These are phyloP conservation scores for Carex myosuroides DNA, from an alignment of 176 grass and related monocot genomes.

Conservation along the genomic window DNA sequence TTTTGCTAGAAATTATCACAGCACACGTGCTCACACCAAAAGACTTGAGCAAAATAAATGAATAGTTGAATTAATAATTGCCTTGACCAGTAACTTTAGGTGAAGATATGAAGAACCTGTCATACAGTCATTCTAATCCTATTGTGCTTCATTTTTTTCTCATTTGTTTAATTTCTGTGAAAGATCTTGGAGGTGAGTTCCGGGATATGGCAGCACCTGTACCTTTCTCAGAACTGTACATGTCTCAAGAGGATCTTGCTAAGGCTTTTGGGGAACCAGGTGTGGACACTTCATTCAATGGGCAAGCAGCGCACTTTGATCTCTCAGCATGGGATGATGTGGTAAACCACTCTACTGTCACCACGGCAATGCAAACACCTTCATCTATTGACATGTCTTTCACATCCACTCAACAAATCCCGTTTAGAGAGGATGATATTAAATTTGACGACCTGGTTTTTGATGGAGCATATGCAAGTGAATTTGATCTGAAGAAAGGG, in stretches of 20 bases:
- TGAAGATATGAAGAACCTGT: background rate
- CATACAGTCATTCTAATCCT: background rate
- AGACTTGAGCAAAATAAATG: background rate
- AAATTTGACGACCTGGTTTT: slow-evolving; percentile 50
- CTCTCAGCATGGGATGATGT: slow-evolving; percentile 45
- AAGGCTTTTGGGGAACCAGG: slow-evolving; percentile 33
- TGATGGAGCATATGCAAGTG: slow-evolving; percentile 51
- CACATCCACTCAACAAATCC: slow-evolving; percentile 30
- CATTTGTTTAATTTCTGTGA: background rate
- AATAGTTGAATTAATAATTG: background rate
- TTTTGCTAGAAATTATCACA: background rate
- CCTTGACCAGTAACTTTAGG: background rate
- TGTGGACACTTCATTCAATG: slow-evolving; percentile 41
- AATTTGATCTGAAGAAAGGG: slow-evolving; percentile 36
- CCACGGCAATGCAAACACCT: slow-evolving; percentile 27
- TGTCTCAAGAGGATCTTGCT: slow-evolving; percentile 40
- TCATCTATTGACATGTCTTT: slow-evolving; percentile 19
- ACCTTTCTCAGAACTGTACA: slow-evolving; percentile 38
- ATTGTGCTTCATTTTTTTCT: background rate
- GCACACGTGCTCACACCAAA: background rate
- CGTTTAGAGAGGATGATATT: slow-evolving; percentile 28
- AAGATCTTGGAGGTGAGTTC: slow-evolving; percentile 44
- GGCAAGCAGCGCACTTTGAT: slow-evolving; percentile 39
- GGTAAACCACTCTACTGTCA: slow-evolving; percentile 26
- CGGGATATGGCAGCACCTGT: slow-evolving; percentile 31